Base-by-base conservation (phyloP, 768 basidiomycete species). In the Neoboletus brunneissimus region DNA sequence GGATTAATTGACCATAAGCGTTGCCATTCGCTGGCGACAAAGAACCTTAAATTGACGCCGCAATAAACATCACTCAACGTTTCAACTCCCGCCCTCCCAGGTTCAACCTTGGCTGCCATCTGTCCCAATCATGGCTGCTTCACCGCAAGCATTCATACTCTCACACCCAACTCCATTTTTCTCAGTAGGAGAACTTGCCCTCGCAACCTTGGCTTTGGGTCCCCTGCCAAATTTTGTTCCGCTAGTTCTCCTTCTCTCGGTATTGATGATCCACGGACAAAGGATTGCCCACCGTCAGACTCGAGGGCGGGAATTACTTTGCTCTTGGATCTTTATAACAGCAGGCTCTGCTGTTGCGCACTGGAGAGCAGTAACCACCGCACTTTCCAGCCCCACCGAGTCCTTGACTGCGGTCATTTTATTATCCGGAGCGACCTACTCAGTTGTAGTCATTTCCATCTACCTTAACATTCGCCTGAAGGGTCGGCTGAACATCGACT, bases 311-410 rank as follows among this genome's bases (percentile, higher is more conserved):
- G 68, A 73, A 60, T 68, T 31, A 2, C 54, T 54, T 55, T 77
- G 38, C 68, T 82, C 54, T 60, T 75, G 69, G 55, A 22, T 73
- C 13, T 64, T 64, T 0, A 66, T 85, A 2, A 69, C 80, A 0
- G 18, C 72, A 0, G 81, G 76, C 0, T 75, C 77, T 5, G 68
- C 77, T 1, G 6, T 81, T 5, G 77, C 77, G 0, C 78, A 77
- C 46, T 58, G 76, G 27, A 63, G 68, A 18, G 77, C 83, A 7
- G 80, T 82, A 5, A 53, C 76, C 15, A 64, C 79, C 48, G 87
- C 88, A 0, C 72, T 89, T 9, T 87, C 87, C 0, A 81, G 78
- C 3, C 59, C 79, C 11, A 58, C 72, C 4, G 64, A 74, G 16
- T 85, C 89, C 0, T 16, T 88, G 20, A n/a, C 71, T 5, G 74